These are phyloP conservation scores for Entamoeba histolytica DNA, from an alignment of 208 protist genomes.

Conservation along the genomic window DNA sequence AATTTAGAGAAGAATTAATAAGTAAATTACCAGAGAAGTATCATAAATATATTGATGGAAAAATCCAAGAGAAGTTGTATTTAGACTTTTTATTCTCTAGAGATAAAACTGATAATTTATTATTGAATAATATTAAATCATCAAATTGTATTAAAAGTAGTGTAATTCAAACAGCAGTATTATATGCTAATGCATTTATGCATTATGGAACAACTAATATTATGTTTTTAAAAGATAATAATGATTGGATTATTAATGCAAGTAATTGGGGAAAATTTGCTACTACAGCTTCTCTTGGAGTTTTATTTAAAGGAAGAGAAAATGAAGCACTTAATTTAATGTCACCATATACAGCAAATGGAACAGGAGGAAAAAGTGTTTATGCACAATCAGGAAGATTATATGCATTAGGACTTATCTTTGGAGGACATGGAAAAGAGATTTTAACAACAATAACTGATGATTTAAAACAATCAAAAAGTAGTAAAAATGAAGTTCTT, in stretches of 20 bases:
- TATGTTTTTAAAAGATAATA: constrained; percentile 78
- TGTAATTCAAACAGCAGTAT: constrained; percentile 38
- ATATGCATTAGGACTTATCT: constrained; percentile 88
- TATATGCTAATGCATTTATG: constrained; percentile 85
- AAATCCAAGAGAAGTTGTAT: too few species aligned
- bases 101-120: too few species aligned
- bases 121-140: too few species aligned
- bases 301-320: constrained; percentile 76
- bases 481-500: background rate
- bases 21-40: too few species aligned
- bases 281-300: constrained; percentile 72
- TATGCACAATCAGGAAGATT: constrained; percentile 86
- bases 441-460: constrained; percentile 11
- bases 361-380: background rate
- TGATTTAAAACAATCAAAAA: background rate
- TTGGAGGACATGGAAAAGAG: constrained; percentile 62
- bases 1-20: too few species aligned
- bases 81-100: too few species aligned
- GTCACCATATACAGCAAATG: constrained; percentile 62
- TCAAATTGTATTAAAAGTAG: too few species aligned
- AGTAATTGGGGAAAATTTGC: constrained; percentile 80
- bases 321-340: constrained; percentile 59
- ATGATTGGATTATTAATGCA: constrained; percentile 68
- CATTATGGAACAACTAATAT: constrained; percentile 85
- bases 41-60: too few species aligned